A percentile compares a stretch with the other conserved stretches of the same genome.
phyloP scores from a whole-genome alignment of 495 filamentous ascomycete species.

The Penicillium ucsense region DNA sequence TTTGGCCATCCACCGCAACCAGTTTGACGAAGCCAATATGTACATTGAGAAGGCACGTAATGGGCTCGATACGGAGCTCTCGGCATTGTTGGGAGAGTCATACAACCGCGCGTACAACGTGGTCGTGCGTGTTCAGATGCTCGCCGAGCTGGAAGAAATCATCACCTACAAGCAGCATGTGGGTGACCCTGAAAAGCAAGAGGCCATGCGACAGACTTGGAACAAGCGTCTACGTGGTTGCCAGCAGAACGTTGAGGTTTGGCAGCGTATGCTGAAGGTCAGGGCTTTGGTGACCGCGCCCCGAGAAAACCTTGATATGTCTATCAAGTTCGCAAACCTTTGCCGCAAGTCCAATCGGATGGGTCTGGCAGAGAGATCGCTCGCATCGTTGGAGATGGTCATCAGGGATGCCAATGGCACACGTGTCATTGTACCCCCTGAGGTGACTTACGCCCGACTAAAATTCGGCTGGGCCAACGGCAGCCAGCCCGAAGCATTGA shows the following conservation, averaged over 20 bases:
- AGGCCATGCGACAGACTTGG: conserved; percentile 87
- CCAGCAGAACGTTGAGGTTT: conserved; percentile 94
- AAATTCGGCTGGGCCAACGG: conserved; percentile 89
- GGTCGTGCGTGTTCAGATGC: conserved; percentile 95
- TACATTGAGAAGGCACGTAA: conserved; percentile 89
- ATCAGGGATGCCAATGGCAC: conserved; percentile 44
- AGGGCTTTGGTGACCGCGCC: conserved; percentile 83
- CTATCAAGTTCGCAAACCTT: conserved; percentile 96
- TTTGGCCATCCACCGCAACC: conserved; percentile 84
- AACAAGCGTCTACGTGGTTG: conserved; percentile 89
- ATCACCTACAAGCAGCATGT: conserved; percentile 90
- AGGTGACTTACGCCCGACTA: conserved; percentile 81
- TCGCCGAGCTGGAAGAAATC: conserved; percentile 95
- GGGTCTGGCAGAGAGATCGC: conserved; percentile 92
- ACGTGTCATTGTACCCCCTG: conserved; percentile 50
- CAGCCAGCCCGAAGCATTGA: conserved; percentile 62
- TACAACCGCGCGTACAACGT: conserved; percentile 95
- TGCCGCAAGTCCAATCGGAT: conserved; percentile 92
- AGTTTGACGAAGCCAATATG: conserved; percentile 74
- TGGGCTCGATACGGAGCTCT: conserved; percentile 88
- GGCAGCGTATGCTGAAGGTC: conserved; percentile 96
- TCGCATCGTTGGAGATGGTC: conserved; percentile 68
- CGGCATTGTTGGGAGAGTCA: conserved; percentile 86
- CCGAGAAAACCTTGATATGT: conserved; percentile 93
- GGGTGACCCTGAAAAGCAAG: conserved; percentile 70